Evolutionary conservation across 2,329 filamentous ascomycete species (phyloP).

Genomic region (Hypoxylon sp.): DNA sequence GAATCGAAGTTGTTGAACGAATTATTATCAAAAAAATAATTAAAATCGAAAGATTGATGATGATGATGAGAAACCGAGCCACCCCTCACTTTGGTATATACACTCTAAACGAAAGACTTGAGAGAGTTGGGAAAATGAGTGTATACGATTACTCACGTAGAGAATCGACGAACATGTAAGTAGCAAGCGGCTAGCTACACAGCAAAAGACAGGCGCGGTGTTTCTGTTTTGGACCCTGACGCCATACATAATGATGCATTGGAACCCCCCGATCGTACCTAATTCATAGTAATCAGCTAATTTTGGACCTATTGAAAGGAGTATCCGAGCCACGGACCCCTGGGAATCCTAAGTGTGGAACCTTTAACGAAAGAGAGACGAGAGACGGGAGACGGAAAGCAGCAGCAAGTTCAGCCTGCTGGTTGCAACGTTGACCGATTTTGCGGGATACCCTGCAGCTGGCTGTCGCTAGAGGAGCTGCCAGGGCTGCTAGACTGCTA

Average conservation of each 20-base stretch:
- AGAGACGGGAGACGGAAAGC: slow-evolving; percentile 5
- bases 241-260: slow-evolving; percentile 20
- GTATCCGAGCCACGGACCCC: slow-evolving; percentile 25
- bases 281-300: no score
- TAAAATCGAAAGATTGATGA: slow-evolving; percentile 18
- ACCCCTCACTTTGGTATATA: slow-evolving; percentile 7
- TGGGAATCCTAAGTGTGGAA: no score
- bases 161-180: slow-evolving; percentile 11
- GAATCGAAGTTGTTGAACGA: slow-evolving; percentile 13
- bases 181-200: slow-evolving; percentile 17
- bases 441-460: slow-evolving; percentile 23
- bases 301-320: slow-evolving; percentile 33
- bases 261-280: slow-evolving; percentile 18
- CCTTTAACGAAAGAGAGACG: neutral
- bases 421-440: slow-evolving; percentile 26
- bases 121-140: slow-evolving; percentile 5
- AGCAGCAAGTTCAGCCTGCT: slow-evolving; percentile 2
- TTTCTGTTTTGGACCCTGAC: slow-evolving; percentile 20
- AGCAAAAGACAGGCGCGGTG: neutral
- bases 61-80: slow-evolving; percentile 1
- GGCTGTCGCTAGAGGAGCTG: no score
- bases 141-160: slow-evolving; percentile 5
- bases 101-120: slow-evolving; percentile 10
- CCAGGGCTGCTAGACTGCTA: no score
- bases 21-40: no score